Percentiles rank a stretch among this genome's conserved stretches.
Evolutionary conservation across 108 stramenopile species (phyloP).

Genomic region (Seminavis robusta): DNA sequence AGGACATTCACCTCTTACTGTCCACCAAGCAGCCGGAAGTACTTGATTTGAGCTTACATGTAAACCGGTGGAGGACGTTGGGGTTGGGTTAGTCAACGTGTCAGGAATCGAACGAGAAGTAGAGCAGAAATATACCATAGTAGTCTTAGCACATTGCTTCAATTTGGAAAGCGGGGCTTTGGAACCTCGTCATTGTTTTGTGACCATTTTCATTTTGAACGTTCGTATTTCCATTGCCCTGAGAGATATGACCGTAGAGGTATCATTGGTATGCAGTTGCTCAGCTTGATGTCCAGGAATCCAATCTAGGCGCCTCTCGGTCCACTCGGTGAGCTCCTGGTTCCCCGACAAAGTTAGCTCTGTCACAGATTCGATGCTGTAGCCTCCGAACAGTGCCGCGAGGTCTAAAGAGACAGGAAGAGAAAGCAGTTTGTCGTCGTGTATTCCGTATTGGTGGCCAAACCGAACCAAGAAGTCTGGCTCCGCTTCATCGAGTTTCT

Average conservation of each 20-base stretch:
- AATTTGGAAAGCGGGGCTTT: no score
- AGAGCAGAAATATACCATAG: no score
- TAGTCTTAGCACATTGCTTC: no score
- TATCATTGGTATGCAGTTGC: background rate
- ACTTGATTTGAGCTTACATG: no score
- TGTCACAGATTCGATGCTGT: no score
- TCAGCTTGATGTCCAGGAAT: background rate
- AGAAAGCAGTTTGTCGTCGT: constrained; percentile 58
- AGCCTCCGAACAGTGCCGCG: constrained; percentile 8
- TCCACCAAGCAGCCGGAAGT: no score
- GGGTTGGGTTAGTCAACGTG: no score
- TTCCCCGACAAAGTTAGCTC: constrained; percentile 15
- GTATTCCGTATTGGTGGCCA: constrained; percentile 83
- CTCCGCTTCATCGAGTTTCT: constrained; percentile 11
- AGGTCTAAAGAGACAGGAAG: constrained; percentile 58
- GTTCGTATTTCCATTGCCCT: constrained; percentile 9
- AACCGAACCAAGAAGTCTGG: constrained; percentile 61
- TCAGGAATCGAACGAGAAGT: no score
- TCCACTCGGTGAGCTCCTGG: constrained; percentile 3
- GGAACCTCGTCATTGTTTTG: no score
- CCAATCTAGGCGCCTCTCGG: background rate
- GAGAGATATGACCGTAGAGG: background rate
- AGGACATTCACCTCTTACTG: no score
- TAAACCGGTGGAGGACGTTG: no score
- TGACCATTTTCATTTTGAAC: constrained; percentile 1